Percentiles rank a stretch among this genome's conserved stretches.
These are phyloP conservation scores for Purshia tridentata DNA, from an alignment of 306 rosid genomes.

Conservation along the genomic window DNA sequence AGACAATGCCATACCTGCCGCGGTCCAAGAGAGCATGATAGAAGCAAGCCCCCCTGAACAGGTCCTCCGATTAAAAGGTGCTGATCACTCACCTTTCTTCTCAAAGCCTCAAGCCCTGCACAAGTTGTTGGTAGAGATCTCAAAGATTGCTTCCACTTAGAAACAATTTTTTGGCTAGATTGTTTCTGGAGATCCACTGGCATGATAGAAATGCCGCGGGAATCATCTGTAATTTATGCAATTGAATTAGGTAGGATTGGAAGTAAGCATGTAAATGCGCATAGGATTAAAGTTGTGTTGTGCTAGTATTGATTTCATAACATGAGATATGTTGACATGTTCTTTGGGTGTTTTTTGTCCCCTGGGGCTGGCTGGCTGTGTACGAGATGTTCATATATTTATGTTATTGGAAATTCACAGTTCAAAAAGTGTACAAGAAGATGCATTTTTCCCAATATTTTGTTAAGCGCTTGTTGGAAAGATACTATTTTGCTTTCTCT, in stretches of 20 bases:
- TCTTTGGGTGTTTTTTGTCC: background rate
- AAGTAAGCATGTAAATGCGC: slow-evolving; percentile 30
- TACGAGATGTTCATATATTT: slow-evolving; percentile 21
- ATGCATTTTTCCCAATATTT: background rate
- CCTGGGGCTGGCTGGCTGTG: background rate
- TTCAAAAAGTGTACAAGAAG: background rate
- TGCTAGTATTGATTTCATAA: slow-evolving; percentile 18
- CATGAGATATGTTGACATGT: slow-evolving; percentile 15
- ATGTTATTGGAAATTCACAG: background rate
- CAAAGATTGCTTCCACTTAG: slow-evolving; percentile 43
- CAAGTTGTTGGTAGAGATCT: slow-evolving; percentile 82
- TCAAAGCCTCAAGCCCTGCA: slow-evolving; percentile 97
- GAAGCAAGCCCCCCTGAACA: slow-evolving; percentile 69
- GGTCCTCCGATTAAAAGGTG: slow-evolving; percentile 72
- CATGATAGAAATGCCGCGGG: slow-evolving; percentile 30
- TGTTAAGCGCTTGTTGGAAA: too few species aligned
- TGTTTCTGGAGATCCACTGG: slow-evolving; percentile 13
- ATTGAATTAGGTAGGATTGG: slow-evolving; percentile 19
- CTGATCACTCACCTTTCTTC: slow-evolving; percentile 95
- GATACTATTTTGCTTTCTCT: too few species aligned
- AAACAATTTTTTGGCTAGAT: slow-evolving; percentile 25
- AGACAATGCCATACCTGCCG: slow-evolving; percentile 80
- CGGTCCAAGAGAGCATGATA: slow-evolving; percentile 75
- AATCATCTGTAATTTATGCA: slow-evolving; percentile 21
- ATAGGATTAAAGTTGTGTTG: slow-evolving; percentile 14